phyloP scores from a whole-genome alignment of 164 flowering plant genomes.

The Sextonia rubra region DNA sequence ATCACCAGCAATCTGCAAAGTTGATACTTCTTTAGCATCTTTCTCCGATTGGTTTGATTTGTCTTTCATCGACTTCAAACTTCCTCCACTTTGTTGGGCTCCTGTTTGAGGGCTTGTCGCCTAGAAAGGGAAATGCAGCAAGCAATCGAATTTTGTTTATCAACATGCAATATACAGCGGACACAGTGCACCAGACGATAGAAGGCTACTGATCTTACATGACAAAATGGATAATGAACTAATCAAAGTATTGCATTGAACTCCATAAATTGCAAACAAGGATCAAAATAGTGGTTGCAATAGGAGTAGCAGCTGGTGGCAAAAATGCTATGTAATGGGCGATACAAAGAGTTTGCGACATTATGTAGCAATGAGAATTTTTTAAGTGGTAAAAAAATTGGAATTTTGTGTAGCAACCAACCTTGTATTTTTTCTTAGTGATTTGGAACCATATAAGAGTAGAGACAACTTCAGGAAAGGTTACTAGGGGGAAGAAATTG shows the following conservation, averaged over 20 bases:
- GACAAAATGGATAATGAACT: neutral
- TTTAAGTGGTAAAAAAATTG: no score
- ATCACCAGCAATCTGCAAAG: slow-evolving; percentile 71
- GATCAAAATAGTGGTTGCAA: no score
- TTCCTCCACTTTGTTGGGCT: slow-evolving; percentile 63
- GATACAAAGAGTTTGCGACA: no score
- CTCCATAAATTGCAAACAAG: neutral
- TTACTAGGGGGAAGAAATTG: no score
- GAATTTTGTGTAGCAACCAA: no score
- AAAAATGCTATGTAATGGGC: no score
- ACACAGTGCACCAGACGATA: neutral
- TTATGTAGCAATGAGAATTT: no score
- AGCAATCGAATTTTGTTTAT: neutral
- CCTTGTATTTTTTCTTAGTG: no score
- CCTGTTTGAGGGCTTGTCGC: slow-evolving; percentile 96
- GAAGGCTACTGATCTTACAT: neutral
- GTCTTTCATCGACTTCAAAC: slow-evolving; percentile 86
- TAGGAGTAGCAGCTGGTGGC: no score
- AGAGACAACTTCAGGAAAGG: no score
- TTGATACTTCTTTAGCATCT: slow-evolving; percentile 70
- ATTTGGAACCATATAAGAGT: no score
- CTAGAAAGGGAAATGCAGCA: slow-evolving; percentile 23
- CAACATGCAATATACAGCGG: neutral
- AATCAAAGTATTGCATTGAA: neutral
- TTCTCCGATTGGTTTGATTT: slow-evolving; percentile 66